Conservation (phyloP, 805 yeast species). For the Cyberlindnera americana region DNA sequence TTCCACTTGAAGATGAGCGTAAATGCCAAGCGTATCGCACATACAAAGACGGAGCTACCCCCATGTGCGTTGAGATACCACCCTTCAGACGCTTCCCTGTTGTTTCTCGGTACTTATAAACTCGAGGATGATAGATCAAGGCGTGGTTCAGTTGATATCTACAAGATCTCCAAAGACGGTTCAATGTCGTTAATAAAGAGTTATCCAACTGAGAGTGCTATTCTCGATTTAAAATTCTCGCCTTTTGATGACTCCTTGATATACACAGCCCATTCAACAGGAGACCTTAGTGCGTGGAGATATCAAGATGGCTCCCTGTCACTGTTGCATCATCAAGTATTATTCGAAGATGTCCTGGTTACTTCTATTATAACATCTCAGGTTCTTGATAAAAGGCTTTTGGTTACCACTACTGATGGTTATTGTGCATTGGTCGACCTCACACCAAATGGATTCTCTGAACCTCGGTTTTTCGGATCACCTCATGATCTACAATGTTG, state of each 20-base stretch:
- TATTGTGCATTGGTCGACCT: constrained; percentile 43
- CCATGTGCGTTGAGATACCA: constrained; percentile 77
- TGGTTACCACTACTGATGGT: constrained; percentile 71
- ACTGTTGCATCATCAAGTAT: constrained; percentile 33
- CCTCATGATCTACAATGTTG: constrained; percentile 80
- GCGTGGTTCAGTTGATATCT: constrained; percentile 58
- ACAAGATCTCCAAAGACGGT: constrained; percentile 17
- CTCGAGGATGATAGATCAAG: constrained; percentile 59
- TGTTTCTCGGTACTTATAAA: constrained; percentile 79
- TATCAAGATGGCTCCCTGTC: constrained; percentile 18
- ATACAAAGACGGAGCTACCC: constrained; percentile 53
- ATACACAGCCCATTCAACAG: constrained; percentile 77
- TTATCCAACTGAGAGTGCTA: constrained; percentile 50
- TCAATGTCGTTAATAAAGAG: constrained; percentile 24
- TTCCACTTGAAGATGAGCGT: neutral
- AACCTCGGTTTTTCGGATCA: constrained; percentile 22
- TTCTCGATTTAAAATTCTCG: constrained; percentile 71
- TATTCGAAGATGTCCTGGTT: constrained; percentile 52
- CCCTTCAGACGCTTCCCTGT: constrained; percentile 42
- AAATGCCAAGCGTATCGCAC: constrained; percentile 18
- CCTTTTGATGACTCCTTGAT: constrained; percentile 49
- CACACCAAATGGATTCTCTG: constrained; percentile 26
- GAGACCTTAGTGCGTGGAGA: constrained; percentile 66
- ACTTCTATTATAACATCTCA: constrained; percentile 65
- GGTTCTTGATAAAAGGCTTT: constrained; percentile 31